Base-by-base conservation (phyloP, 202 grass and related monocot genomes). In the Miscanthus sacchariflorus region DNA sequence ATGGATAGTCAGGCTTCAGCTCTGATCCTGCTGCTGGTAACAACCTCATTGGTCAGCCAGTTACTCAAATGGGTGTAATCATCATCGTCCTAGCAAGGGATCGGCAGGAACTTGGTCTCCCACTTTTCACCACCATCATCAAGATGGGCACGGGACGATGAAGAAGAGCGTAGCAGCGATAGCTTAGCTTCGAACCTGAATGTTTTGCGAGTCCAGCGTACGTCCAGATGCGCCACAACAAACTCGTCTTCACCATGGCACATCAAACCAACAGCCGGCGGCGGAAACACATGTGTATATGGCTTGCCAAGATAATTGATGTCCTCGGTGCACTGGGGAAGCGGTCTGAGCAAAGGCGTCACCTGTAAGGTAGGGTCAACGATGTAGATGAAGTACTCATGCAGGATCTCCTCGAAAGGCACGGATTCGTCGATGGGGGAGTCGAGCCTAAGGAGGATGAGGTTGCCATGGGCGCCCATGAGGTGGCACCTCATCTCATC, bases 391-490 rank as follows among this genome's bases (percentile, higher is more conserved):
- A 78, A 63, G 52, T 78, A 61, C 11, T 78, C 76, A 0, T 78
- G 49, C 9, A 12, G 14, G 3, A 27, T 1, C 30, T 17, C 30
- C 15, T 18, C 14, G 50, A 58, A 78, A 1, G 76, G 76, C 3
- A 46, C 2, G 3, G 30, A 38, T 6, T 12, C 9, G 2, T 23
- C 19, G 76, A 40, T 11, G 54, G n/a, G 14, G 52, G 28, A 23
- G 75, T 78, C 76, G 2, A 78, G 18, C 50, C 76, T 39, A 19
- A 78, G 50, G 50, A 78, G 76, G 50, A 78, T 52, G 76, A 61
- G 76, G 52, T 61, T 23, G 76, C 30, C 30, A 50, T 78, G 50
- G 30, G 30, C 50, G 5, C 30, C 28, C 52, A 59, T 15, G 50
- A 59, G 18, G 52, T 78, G 33, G 44, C 72, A 75, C 42, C 14